A percentile compares a stretch with the other conserved stretches of the same genome.
These are phyloP conservation scores for Phragmites australis DNA, from an alignment of 176 grass and related monocot species.

Conservation along the genomic window DNA sequence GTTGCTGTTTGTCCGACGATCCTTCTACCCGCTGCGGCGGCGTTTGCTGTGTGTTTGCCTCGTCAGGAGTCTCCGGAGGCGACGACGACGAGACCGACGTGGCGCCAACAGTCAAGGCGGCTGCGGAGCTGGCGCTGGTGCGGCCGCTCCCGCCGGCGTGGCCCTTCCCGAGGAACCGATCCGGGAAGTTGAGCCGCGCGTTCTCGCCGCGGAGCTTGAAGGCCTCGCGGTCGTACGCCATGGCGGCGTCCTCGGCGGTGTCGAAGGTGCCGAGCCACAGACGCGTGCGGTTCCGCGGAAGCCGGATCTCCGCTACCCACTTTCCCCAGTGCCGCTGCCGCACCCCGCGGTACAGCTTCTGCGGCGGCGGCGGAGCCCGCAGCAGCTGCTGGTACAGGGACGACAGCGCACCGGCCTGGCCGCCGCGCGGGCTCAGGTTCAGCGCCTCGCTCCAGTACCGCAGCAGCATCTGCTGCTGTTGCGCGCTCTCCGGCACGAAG, in stretches of 20 bases:
- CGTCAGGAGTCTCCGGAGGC: slow-evolving; percentile 43
- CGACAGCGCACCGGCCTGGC: slow-evolving; percentile 38
- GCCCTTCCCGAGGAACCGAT: slow-evolving; percentile 74
- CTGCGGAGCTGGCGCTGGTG: slow-evolving; percentile 29
- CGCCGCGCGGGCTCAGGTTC: slow-evolving; percentile 80
- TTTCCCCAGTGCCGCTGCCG: slow-evolving; percentile 95
- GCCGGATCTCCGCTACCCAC: slow-evolving; percentile 97
- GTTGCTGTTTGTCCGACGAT: slow-evolving; percentile 24
- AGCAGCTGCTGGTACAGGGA: slow-evolving; percentile 55
- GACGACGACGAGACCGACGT: slow-evolving; percentile 55
- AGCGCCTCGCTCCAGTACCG: slow-evolving; percentile 78
- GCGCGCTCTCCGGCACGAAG: slow-evolving; percentile 34
- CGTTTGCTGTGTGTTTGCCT: slow-evolving; percentile 33
- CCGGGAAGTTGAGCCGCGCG: slow-evolving; percentile 90
- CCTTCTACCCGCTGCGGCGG: neutral
- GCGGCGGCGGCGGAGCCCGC: slow-evolving; percentile 38
- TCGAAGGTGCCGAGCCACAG: slow-evolving; percentile 98
- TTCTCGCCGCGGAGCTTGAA: slow-evolving; percentile 89
- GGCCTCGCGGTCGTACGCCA: slow-evolving; percentile 90
- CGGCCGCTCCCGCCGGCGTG: slow-evolving; percentile 46
- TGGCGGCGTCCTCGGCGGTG: slow-evolving; percentile 91
- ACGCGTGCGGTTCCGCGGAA: slow-evolving; percentile 76
- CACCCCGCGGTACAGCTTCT: slow-evolving; percentile 92
- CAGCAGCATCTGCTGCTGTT: slow-evolving; percentile 55
- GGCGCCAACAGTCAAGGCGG: neutral